Conservation (phyloP, 768 basidiomycete species). For the Mycena pura region DNA sequence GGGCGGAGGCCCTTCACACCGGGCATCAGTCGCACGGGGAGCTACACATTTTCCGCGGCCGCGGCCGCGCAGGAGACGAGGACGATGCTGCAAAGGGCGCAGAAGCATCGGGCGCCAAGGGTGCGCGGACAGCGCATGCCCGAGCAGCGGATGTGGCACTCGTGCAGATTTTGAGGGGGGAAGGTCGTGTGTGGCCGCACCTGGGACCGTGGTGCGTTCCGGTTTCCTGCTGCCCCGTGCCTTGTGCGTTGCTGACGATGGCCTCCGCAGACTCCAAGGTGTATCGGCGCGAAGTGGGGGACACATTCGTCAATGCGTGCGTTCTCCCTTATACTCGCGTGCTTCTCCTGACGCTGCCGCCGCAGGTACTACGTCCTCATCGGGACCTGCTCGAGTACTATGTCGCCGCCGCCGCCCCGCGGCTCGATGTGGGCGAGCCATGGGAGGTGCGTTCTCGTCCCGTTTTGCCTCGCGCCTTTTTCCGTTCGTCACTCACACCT, state of each 20-base stretch:
- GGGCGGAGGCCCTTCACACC: constrained; percentile 39
- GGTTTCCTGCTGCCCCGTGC: constrained; percentile 23
- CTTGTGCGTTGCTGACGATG: neutral
- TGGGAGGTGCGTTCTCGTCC: constrained; percentile 74
- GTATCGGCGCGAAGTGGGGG: constrained; percentile 86
- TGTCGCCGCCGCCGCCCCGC: constrained; percentile 64
- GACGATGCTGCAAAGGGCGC: constrained; percentile 30
- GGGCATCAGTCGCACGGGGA: too few species aligned
- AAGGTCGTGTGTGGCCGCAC: constrained; percentile 73
- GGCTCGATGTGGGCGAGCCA: constrained; percentile 53
- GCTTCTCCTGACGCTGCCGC: neutral
- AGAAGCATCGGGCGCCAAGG: constrained; percentile 16
- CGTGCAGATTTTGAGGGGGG: constrained; percentile 67
- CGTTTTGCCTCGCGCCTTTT: neutral
- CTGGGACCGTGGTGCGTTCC: constrained; percentile 71
- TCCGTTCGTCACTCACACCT: neutral
- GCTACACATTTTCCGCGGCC: neutral
- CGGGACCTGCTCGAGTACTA: constrained; percentile 82
- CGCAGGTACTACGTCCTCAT: constrained; percentile 86
- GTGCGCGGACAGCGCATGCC: constrained; percentile 38
- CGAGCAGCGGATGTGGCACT: constrained; percentile 74
- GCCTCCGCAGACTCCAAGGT: neutral
- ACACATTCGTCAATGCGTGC: constrained; percentile 88
- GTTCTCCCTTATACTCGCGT: constrained; percentile 31
- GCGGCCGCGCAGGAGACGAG: constrained; percentile 25